These are phyloP conservation scores for Pelargonium fulgidum DNA, from an alignment of 441 rosid genomes.

Conservation along the genomic window DNA sequence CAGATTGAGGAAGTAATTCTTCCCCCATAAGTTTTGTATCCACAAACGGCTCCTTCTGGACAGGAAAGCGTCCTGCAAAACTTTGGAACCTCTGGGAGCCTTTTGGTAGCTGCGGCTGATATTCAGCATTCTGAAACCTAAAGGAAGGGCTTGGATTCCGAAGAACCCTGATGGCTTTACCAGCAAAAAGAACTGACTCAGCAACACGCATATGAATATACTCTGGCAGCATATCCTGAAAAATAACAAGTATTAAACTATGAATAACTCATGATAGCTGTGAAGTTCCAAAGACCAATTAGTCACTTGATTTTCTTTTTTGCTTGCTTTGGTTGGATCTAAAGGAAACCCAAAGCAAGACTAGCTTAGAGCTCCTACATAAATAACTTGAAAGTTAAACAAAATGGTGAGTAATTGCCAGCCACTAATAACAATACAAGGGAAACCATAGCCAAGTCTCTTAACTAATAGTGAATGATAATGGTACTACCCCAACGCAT, in stretches of 20 bases:
- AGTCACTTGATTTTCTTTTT: no score
- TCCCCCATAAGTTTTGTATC: slow-evolving; percentile 51
- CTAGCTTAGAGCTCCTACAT: no score
- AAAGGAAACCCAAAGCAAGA: no score
- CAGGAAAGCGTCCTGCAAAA: slow-evolving; percentile 40
- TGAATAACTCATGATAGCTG: slow-evolving; percentile 18
- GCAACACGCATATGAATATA: slow-evolving; percentile 84
- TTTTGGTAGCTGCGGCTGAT: slow-evolving; percentile 46
- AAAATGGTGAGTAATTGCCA: no score
- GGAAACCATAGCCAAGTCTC: no score
- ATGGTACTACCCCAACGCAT: no score
- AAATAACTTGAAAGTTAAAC: no score
- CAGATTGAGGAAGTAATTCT: slow-evolving; percentile 85
- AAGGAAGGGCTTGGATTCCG: slow-evolving; percentile 79
- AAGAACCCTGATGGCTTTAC: slow-evolving; percentile 93
- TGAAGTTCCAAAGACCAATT: slow-evolving; percentile 9
- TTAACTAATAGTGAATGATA: no score
- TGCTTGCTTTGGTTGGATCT: no score
- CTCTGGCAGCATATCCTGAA: slow-evolving; percentile 95
- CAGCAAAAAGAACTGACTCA: slow-evolving; percentile 89
- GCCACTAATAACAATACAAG: no score
- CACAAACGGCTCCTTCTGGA: slow-evolving; percentile 46
- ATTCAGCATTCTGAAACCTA: slow-evolving; percentile 48
- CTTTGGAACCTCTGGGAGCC: slow-evolving; percentile 53
- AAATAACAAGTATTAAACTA: slow-evolving; percentile 22